Evolutionary conservation across 2,329 filamentous ascomycete genomes (phyloP), one percentile per base, ranked within the genome.

Genomic region (Seiridium unicorne): DNA sequence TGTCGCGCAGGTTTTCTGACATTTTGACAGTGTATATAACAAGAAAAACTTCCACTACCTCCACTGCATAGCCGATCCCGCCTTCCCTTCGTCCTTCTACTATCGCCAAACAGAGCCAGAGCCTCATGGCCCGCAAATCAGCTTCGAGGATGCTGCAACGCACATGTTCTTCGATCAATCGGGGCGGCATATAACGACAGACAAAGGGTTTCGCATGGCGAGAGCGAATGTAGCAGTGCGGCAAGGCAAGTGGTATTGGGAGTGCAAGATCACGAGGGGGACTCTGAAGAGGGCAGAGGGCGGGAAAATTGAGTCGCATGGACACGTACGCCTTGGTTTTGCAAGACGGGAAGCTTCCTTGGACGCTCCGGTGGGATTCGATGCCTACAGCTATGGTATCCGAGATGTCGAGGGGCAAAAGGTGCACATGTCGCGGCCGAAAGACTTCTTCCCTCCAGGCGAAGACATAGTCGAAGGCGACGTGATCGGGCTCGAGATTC

Each of bases 361-460:
- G 1, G 92, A 96, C 74, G 90, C 89, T 1, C 92, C 92, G 0
- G 91, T 95, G 0, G 92, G 92, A 1, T 95, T 92, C 66, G 92
- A 96, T 70, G 90, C 90, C 47, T 97, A 98, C 77, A 96, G 93
- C 71, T 98, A 98, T 72, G 94, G 91, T 51, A 86, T 98, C 60
- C 90, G 93, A 48, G 95, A 99, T 70, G 89, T 93, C 32, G 85
- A 89, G 38, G 95, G 95, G 26, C 93, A 98, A 73, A 94, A 94
- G 63, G 91, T 97, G 57, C 92, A 95, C 78, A 92, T 95, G 80
- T 97, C 93, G 64, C 88, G 94, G 54, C 93, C 93, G n/a, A 92
- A 92, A 70, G 90, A 93, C 65, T 94, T 97, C 75, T 93, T 93
- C 63, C 88, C 88, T 0, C 84, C 89, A 1, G 89, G 89, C 51